A percentile compares a stretch with the other conserved stretches of the same genome.
Conservation (phyloP, 805 yeast genomes). For the Yarrowia alimentaria region DNA sequence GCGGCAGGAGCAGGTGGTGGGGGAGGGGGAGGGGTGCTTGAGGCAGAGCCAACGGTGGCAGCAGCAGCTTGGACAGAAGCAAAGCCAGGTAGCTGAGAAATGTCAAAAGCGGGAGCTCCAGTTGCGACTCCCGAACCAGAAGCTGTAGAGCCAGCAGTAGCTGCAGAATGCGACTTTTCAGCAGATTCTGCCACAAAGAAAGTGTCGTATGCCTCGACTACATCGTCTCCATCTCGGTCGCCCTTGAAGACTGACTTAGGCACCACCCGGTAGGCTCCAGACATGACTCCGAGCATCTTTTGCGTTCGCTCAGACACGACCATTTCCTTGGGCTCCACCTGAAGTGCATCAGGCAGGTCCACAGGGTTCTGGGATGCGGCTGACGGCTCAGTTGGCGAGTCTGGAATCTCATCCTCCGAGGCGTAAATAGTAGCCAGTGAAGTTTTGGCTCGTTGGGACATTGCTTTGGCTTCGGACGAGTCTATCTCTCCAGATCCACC, state of each 20-base stretch:
- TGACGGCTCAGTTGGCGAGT: constrained; percentile 1
- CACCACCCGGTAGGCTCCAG: constrained; percentile 20
- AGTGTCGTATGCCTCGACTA: constrained; percentile 20
- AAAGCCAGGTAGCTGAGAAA: constrained; percentile 19
- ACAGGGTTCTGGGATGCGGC: constrained; percentile 19
- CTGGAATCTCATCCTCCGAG: constrained; percentile 6
- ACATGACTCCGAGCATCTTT: constrained; percentile 22
- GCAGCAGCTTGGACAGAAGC: background rate
- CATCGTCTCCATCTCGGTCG: background rate
- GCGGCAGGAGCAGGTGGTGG: background rate
- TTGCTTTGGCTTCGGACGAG: background rate
- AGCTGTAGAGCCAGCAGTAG: too few species aligned
- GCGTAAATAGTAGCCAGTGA: constrained; percentile 8
- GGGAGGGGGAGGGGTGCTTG: constrained; percentile 7
- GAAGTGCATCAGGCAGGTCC: constrained; percentile 3
- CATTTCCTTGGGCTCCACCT: background rate
- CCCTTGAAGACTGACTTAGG: constrained; percentile 16
- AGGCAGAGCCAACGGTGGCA: background rate
- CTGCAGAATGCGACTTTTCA: background rate
- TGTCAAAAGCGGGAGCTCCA: constrained; percentile 18
- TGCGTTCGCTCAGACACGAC: constrained; percentile 1
- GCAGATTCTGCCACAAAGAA: constrained; percentile 12
- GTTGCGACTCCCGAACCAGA: too few species aligned
- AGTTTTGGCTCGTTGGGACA: constrained; percentile 14
- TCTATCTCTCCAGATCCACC: constrained; percentile 7